Evolutionary conservation across 306 rosid genomes (phyloP).

Genomic region (Prunus davidiana): DNA sequence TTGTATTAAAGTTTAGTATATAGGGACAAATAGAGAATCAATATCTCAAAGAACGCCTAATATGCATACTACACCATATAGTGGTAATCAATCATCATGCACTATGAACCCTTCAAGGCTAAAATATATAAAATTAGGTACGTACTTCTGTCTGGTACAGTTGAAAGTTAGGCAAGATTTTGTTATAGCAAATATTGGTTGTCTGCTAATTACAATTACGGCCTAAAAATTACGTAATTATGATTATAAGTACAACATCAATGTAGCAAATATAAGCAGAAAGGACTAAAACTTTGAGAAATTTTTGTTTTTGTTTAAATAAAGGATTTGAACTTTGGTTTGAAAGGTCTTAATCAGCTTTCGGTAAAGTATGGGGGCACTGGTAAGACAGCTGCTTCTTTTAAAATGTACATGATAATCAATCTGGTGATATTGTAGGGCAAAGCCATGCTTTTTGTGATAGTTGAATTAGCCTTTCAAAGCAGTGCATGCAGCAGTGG

Average conservation of each 20-base stretch:
- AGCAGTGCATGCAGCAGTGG: conserved; percentile 13
- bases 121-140: not conserved
- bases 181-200: not conserved
- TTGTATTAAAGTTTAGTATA: not conserved
- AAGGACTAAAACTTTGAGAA: not conserved
- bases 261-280: not conserved
- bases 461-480: conserved; percentile 35
- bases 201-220: not conserved
- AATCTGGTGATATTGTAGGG: not conserved
- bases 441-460: conserved; percentile 3
- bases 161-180: not conserved
- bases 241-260: not conserved
- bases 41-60: not conserved
- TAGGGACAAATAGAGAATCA: not conserved
- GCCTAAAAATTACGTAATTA: too few relatives aligned
- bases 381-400: not conserved
- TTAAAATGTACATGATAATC: not conserved
- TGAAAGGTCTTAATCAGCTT: not conserved
- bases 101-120: not conserved
- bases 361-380: not conserved
- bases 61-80: not conserved
- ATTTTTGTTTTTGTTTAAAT: not conserved
- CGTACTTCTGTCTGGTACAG: not conserved
- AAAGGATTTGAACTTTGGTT: not conserved
- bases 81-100: conserved; percentile 1